A percentile compares a stretch with the other conserved stretches of the same genome.
Conservation (phyloP, 257 asterid species). For the Scutellaria baicalensis region DNA sequence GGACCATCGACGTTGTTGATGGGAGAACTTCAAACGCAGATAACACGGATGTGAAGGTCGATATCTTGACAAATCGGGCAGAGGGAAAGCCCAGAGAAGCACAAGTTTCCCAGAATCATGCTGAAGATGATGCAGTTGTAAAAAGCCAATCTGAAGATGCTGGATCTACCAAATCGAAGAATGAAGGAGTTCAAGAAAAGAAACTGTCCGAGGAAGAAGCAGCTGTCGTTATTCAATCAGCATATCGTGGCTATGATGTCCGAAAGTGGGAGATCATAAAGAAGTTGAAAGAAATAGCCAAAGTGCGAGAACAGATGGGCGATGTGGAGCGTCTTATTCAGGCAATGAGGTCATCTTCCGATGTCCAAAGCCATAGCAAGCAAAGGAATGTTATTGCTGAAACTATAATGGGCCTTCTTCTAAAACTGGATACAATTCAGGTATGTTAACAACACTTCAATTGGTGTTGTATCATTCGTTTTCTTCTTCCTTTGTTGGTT, state of each 20-base stretch:
- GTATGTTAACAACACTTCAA: conserved; percentile 22
- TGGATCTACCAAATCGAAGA: conserved; percentile 13
- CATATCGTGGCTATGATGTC: conserved; percentile 56
- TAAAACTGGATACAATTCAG: conserved; percentile 59
- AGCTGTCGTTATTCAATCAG: conserved; percentile 58
- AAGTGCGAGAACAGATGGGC: conserved; percentile 34
- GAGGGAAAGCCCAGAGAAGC: conserved; percentile 7
- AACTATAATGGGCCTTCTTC: conserved; percentile 55
- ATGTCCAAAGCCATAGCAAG: conserved; percentile 21
- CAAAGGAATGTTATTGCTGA: conserved; percentile 35
- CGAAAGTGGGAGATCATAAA: conserved; percentile 60
- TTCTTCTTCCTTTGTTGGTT: background rate
- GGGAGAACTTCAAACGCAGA: conserved; percentile 15
- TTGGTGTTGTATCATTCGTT: background rate
- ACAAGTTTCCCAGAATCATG: background rate
- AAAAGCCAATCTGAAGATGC: conserved; percentile 15
- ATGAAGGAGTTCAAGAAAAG: conserved; percentile 15
- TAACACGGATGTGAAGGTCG: background rate
- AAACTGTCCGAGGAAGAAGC: conserved; percentile 48
- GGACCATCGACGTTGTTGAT: conserved; percentile 31
- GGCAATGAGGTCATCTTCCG: conserved; percentile 34
- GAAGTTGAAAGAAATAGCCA: conserved; percentile 54
- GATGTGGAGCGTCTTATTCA: conserved; percentile 31
- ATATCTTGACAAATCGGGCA: background rate
- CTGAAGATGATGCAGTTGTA: conserved; percentile 3